Evolutionary conservation across 2,329 filamentous ascomycete species (phyloP).

Genomic region (Fusarium oxysporum): DNA sequence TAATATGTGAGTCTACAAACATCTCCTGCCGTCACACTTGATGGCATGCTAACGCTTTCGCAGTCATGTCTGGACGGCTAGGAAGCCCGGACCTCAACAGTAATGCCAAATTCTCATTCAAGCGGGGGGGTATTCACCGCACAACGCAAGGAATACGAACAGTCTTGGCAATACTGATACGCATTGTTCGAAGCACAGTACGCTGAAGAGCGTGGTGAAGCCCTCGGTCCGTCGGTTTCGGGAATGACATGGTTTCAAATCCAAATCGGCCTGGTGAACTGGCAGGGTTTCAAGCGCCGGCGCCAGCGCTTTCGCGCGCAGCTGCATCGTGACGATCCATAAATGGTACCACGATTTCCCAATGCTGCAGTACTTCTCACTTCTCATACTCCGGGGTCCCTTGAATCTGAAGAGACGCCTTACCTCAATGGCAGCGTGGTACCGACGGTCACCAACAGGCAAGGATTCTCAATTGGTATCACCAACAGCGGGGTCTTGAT

Average conservation of each 20-base stretch:
- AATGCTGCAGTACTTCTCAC: conserved; percentile 21
- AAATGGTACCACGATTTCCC: conserved; percentile 34
- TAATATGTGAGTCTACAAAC: conserved; percentile 72
- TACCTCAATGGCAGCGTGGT: conserved; percentile 25
- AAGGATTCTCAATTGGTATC: conserved; percentile 32
- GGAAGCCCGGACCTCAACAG: conserved; percentile 40
- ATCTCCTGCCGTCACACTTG: neutral
- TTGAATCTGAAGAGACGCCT: conserved; percentile 35
- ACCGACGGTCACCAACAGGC: conserved; percentile 23
- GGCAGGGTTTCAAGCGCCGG: conserved; percentile 13
- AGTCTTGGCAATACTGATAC: conserved; percentile 1
- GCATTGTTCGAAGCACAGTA: neutral
- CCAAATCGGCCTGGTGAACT: conserved; percentile 2
- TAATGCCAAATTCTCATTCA: conserved; percentile 19
- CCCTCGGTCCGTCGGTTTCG: neutral
- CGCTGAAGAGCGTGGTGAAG: neutral
- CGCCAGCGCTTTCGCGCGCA: conserved; percentile 10
- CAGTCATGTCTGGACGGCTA: conserved; percentile 46
- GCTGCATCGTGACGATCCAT: conserved; percentile 18
- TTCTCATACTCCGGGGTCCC: conserved; percentile 23
- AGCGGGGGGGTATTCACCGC: conserved; percentile 3
- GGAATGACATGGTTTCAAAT: conserved; percentile 1
- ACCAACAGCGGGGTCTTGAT: conserved; percentile 40
- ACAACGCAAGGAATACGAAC: conserved; percentile 1
- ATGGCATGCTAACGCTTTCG: conserved; percentile 1